Percentiles rank a stretch among this genome's conserved stretches.
These are phyloP conservation scores for Metschnikowia borealis DNA, from an alignment of 805 yeast genomes.

Conservation along the genomic window DNA sequence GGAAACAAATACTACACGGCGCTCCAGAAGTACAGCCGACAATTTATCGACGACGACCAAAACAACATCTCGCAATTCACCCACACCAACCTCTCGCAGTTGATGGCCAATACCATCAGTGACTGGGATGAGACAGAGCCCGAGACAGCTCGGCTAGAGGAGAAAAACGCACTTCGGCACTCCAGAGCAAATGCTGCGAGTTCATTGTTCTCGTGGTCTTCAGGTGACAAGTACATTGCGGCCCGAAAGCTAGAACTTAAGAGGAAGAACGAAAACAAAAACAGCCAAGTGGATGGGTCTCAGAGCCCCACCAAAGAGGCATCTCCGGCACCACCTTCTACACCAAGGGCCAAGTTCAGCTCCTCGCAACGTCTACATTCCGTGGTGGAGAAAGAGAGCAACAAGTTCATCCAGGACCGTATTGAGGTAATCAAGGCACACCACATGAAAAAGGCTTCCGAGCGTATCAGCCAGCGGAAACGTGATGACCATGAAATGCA, in stretches of 20 bases:
- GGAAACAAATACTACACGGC: constrained; percentile 30
- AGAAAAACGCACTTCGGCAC: background rate
- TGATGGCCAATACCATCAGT: constrained; percentile 2
- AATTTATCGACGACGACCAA: constrained; percentile 23
- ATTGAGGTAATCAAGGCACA: constrained; percentile 36
- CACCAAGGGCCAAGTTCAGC: constrained; percentile 19
- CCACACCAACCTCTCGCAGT: constrained; percentile 4
- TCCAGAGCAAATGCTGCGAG: constrained; percentile 21
- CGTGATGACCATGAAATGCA: constrained; percentile 37
- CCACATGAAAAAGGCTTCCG: constrained; percentile 34
- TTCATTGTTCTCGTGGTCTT: constrained; percentile 42
- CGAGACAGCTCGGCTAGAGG: background rate
- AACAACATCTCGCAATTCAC: constrained; percentile 27
- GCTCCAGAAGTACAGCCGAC: constrained; percentile 34
- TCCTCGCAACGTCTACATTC: constrained; percentile 24
- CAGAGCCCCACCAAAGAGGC: constrained; percentile 1
- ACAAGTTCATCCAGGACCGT: constrained; percentile 35
- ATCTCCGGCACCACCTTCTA: background rate
- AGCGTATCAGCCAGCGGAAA: constrained; percentile 36
- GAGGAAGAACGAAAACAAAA: background rate
- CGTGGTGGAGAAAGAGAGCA: constrained; percentile 35
- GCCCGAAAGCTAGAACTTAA: constrained; percentile 27
- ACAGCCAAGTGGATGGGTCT: background rate
- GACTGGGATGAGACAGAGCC: constrained; percentile 14
- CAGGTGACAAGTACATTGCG: constrained; percentile 36